Conservation (phyloP, 1,284 basidiomycete species). For the Trichosporon sp. region DNA sequence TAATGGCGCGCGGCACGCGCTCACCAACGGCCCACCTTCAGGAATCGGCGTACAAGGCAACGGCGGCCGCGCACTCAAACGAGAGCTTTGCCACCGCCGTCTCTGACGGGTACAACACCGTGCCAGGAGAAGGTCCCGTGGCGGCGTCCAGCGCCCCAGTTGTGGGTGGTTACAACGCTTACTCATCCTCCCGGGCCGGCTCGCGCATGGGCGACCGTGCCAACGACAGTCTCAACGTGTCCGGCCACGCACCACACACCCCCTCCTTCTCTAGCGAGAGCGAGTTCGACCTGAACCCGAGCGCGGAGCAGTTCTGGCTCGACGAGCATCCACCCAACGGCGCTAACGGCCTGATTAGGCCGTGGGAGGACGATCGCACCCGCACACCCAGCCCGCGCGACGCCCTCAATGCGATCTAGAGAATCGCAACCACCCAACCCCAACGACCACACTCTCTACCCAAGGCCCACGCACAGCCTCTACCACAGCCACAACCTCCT, state of each 20-base stretch:
- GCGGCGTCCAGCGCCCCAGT: slow-evolving; percentile 2
- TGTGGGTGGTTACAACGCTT: neutral
- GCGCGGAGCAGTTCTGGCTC: slow-evolving; percentile 36
- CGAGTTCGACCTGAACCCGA: slow-evolving; percentile 33
- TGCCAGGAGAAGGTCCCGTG: neutral
- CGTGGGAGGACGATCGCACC: slow-evolving; percentile 28
- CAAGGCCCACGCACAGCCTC: neutral
- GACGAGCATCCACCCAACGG: slow-evolving; percentile 32
- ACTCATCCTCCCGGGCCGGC: neutral
- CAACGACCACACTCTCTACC: neutral
- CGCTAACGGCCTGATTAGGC: slow-evolving; percentile 21
- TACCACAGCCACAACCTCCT: neutral
- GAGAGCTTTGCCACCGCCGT: slow-evolving; percentile 8
- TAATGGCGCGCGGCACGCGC: slow-evolving; percentile 26
- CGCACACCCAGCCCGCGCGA: slow-evolving; percentile 29
- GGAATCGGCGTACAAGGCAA: slow-evolving; percentile 6
- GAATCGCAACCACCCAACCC: neutral
- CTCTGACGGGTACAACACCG: slow-evolving; percentile 12
- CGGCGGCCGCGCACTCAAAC: neutral
- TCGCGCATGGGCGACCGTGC: slow-evolving; percentile 11
- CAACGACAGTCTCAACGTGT: neutral
- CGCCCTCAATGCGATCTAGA: slow-evolving; percentile 12
- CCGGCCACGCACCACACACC: slow-evolving; percentile 26
- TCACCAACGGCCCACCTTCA: slow-evolving; percentile 17
- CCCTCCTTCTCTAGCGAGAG: slow-evolving; percentile 32